These are phyloP conservation scores for Serendipita sp. DNA, from an alignment of 768 basidiomycete species.

Conservation along the genomic window DNA sequence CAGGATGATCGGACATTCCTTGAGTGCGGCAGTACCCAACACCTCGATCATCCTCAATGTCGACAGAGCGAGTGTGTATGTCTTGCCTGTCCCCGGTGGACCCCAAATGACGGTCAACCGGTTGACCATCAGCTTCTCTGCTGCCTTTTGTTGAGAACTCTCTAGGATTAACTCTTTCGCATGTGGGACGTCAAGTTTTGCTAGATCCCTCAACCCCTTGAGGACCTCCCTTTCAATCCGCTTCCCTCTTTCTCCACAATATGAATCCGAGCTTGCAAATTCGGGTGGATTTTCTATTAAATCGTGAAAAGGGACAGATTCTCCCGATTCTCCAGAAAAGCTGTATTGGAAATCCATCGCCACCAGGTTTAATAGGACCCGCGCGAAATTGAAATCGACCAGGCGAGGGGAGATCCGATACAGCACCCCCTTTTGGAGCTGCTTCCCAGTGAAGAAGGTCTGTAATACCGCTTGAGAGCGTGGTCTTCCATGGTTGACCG, in stretches of 20 bases:
- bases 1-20: slow-evolving; percentile 25
- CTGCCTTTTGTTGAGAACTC: slow-evolving; percentile 30
- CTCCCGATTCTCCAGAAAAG: background rate
- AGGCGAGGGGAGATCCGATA: slow-evolving; percentile 34
- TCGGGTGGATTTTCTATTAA: slow-evolving; percentile 28
- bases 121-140: slow-evolving; percentile 27
- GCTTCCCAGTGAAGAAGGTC: slow-evolving; percentile 20
- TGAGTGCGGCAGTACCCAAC: slow-evolving; percentile 20
- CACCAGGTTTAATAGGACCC: slow-evolving; percentile 29
- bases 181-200: slow-evolving; percentile 18
- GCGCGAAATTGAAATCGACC: slow-evolving; percentile 38
- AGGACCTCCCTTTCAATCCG: slow-evolving; percentile 23
- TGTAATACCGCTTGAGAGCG: slow-evolving; percentile 12
- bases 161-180: slow-evolving; percentile 29
- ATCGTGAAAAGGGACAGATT: slow-evolving; percentile 24
- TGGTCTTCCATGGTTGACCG: background rate
- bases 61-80: slow-evolving; percentile 33
- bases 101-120: slow-evolving; percentile 35
- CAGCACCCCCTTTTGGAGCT: slow-evolving; percentile 19
- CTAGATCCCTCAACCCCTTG: slow-evolving; percentile 25
- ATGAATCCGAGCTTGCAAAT: slow-evolving; percentile 20
- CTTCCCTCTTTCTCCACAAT: background rate
- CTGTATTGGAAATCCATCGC: slow-evolving; percentile 28
- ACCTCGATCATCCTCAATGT: slow-evolving; percentile 31
- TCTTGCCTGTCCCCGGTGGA: slow-evolving; percentile 39